These are phyloP conservation scores for Schizosaccharomyces pombe DNA, from an alignment of 805 yeast genomes.

Conservation along the genomic window DNA sequence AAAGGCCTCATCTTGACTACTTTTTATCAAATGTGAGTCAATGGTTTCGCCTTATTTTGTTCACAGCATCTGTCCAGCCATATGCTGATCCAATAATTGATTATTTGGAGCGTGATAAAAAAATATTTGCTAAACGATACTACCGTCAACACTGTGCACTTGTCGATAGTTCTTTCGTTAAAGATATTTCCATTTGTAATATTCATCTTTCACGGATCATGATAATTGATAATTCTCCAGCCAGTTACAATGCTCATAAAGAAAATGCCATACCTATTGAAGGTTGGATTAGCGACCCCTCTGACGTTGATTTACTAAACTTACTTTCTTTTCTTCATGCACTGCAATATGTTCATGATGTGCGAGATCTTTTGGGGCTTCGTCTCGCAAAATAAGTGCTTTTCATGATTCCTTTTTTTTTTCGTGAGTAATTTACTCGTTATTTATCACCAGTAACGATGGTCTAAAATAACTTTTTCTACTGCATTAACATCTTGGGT, in stretches of 20 bases:
- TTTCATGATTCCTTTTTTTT: not conserved
- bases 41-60: conserved; percentile 77
- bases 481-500: no score
- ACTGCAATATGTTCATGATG: conserved; percentile 61
- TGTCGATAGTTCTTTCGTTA: conserved; percentile 63
- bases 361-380: conserved; percentile 50
- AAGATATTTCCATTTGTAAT: conserved; percentile 33
- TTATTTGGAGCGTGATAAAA: conserved; percentile 51
- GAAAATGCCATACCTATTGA: conserved; percentile 81
- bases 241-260: conserved; percentile 61
- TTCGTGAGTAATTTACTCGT: not conserved
- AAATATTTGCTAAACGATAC: conserved; percentile 32
- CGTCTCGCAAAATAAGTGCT: conserved; percentile 7
- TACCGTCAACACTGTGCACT: conserved; percentile 61
- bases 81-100: conserved; percentile 95
- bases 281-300: conserved; percentile 96
- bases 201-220: conserved; percentile 44
- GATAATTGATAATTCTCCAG: conserved; percentile 80
- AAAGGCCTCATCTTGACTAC: conserved; percentile 74
- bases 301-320: conserved; percentile 61
- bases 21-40: conserved; percentile 53
- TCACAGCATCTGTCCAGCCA: conserved; percentile 84
- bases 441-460: no score
- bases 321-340: conserved; percentile 60
- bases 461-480: no score